Evolutionary conservation across 2,329 filamentous ascomycete genomes (phyloP), one percentile per base, ranked within the genome.

Genomic region (Thermomyces lanuginosus): DNA sequence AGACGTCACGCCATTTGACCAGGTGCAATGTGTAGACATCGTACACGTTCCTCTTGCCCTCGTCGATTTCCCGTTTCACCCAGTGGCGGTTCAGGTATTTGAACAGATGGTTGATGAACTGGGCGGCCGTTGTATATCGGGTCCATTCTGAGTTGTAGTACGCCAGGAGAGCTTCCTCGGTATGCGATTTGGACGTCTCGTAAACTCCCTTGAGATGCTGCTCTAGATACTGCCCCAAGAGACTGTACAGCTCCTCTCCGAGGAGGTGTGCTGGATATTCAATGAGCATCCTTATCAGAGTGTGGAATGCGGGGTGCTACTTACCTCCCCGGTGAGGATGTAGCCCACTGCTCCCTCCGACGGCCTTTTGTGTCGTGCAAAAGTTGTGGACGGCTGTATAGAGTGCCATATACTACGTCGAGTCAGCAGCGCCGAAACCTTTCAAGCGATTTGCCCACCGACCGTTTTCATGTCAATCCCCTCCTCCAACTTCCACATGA

Each of bases 331-430:
- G 65, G 50, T 81, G 76, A 37, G 69, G 68, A 18, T 64, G 38
- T 53, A 47, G 50, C 43, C 61, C 40, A 43, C 55, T 49, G 37
- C 55, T 38, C 27, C 69, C 63, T n/a, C 70, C 68, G 22, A 84
- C 73, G 1, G 82, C 82, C 53, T 95, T 95, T 54, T 95, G 89
- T 13, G 89, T 92, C 30, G 89, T 98, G 55, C 89, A 98, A 56
- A 98, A 98, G 61, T 98, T 93, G 60, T 98, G 89, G 26, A 98
- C 89, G 34, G 84, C 83, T 28, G 86, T 93, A 58, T 95, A 95
- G 34, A 93, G 73, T 30, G 80, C 82, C 86, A 95, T 93, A 58
- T 95, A 95, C 64, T 77, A 48, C 14, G 34, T 17, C 24, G 16
- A 15, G 34, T 44, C 25, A 44, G 35, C 8, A 29, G 26, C 6